phyloP scores from a whole-genome alignment of 352 stramenopile genomes.

The Phytophthora aleatoria region DNA sequence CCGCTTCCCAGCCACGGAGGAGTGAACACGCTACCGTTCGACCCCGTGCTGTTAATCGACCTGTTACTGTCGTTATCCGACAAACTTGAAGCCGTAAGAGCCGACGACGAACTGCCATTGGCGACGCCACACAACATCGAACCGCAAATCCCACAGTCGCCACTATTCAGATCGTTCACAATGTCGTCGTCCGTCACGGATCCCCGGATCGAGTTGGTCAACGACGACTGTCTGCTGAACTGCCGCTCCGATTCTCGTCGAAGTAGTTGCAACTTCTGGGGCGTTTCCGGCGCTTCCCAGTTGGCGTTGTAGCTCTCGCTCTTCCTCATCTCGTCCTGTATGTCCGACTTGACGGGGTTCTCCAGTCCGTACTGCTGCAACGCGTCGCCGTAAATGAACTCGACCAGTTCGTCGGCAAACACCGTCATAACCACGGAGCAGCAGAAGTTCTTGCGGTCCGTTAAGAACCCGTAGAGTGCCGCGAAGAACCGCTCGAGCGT shows the following conservation, averaged over 20 bases:
- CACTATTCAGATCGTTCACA: slow-evolving; percentile 27
- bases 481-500: slow-evolving; percentile 65
- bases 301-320: slow-evolving; percentile 16
- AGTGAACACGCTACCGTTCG: slow-evolving; percentile 11
- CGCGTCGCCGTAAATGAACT: slow-evolving; percentile 70
- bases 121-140: slow-evolving; percentile 54
- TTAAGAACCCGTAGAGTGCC: slow-evolving; percentile 59
- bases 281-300: slow-evolving; percentile 19
- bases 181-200: slow-evolving; percentile 37
- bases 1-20: slow-evolving; percentile 22
- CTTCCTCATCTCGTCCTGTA: slow-evolving; percentile 5
- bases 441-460: slow-evolving; percentile 63
- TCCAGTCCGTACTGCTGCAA: slow-evolving; percentile 52
- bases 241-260: slow-evolving; percentile 8
- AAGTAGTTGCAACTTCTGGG: slow-evolving; percentile 13
- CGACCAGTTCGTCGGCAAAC: slow-evolving; percentile 54
- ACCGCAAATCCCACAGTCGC: slow-evolving; percentile 46
- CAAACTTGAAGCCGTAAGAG: slow-evolving; percentile 16
- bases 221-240: slow-evolving; percentile 15
- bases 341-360: slow-evolving; percentile 25
- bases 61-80: slow-evolving; percentile 38
- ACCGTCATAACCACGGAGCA: slow-evolving; percentile 46
- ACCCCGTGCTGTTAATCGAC: slow-evolving; percentile 5
- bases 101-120: slow-evolving; percentile 33
- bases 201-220: slow-evolving; percentile 25